Evolutionary conservation across 257 asterid species (phyloP), one percentile per base, ranked within the genome.

Genomic region (Solanum etuberosum): DNA sequence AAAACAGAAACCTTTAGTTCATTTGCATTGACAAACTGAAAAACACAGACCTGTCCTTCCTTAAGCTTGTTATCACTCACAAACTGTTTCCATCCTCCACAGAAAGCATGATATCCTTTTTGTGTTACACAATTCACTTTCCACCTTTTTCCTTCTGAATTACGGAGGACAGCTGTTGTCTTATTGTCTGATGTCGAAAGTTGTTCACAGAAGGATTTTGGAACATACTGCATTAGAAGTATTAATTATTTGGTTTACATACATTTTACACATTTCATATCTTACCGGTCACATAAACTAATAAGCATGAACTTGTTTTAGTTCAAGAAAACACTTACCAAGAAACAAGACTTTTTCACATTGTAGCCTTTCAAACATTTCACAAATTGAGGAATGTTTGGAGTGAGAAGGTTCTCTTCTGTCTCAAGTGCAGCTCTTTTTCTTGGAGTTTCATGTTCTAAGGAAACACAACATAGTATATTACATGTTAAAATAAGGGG

Each of bases 11-110:
- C 87, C 46, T 80, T 78, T 51, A 86, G 37, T 27, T 67, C 85
- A 61, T n/a, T 46, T 12, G 80, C 37, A 34, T 37, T 86, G 3
- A 86, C 83, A 67, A 83, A 83, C 67, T 86, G 89, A 61, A 89
- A 89, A 67, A 83, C 37, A 83, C 91, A 89, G 57, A 86, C 73
- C n/a, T 89, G 35, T 23, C 91, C 89, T 25, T 42, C 57, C 86
- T 86, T 42, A 42, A 89, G 83, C 16, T 42, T 20, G 70, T 83
- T 86, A 7, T 46, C 86, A 2, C 5, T 25, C 38, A 34, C 91
- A 86, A 88, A 88, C 7, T 34, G 25, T 15, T 5, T 23, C 90
- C 88, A 88, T n/a, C 90, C 90, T 72, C 86, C 84, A 9, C 63
- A 16, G 12, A 88, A 85, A 73, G 51, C n/a, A 32, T 14, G 76